These are phyloP conservation scores for Lipomyces anomalus DNA, from an alignment of 805 yeast genomes.

Conservation along the genomic window DNA sequence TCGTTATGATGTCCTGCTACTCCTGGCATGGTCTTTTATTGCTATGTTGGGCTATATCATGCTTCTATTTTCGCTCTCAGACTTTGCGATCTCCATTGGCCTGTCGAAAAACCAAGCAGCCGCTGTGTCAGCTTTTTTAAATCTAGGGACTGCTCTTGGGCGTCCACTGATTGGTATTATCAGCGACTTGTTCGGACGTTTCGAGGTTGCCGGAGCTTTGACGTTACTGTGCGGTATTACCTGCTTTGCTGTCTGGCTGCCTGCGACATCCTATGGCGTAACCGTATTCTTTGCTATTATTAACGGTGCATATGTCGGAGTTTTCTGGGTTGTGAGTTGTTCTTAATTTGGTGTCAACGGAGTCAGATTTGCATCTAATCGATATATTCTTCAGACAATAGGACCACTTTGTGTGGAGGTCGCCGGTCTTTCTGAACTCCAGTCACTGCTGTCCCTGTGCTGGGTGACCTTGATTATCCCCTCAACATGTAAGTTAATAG, in stretches of 20 bases:
- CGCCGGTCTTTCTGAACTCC: constrained; percentile 2
- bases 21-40: constrained; percentile 3
- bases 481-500: constrained; percentile 1
- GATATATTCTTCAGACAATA: background rate
- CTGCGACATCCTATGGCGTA: background rate
- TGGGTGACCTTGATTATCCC: constrained; percentile 2
- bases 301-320: constrained; percentile 1
- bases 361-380: too few relatives aligned
- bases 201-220: background rate
- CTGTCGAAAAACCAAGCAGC: constrained; percentile 1
- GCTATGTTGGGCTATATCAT: constrained; percentile 1
- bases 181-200: constrained; percentile 1
- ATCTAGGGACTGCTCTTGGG: constrained; percentile 2
- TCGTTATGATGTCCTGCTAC: background rate
- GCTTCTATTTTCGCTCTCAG: background rate
- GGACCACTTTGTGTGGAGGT: constrained; percentile 2
- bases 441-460: background rate
- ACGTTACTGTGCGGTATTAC: constrained; percentile 1
- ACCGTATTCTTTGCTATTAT: background rate
- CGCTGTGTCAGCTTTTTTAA: background rate
- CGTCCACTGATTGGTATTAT: background rate
- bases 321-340: constrained; percentile 1
- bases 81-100: constrained; percentile 2
- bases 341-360: background rate
- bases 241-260: constrained; percentile 1